Evolutionary conservation across 345 rosid species (phyloP), one percentile per base, ranked within the genome.

Genomic region (Linum trigynum): DNA sequence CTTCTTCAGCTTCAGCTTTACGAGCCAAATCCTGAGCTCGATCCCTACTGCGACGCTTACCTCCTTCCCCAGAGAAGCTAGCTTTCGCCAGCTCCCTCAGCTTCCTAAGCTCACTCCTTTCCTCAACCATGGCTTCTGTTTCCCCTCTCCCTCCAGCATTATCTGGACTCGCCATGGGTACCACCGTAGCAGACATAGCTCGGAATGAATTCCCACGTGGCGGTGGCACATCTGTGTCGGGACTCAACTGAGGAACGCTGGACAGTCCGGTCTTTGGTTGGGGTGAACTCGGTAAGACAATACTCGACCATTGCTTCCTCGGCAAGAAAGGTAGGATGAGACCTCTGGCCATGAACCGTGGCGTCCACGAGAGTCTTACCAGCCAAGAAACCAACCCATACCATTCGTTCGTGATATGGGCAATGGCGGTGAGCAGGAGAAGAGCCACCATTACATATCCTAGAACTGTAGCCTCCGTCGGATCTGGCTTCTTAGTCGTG

Each of bases 241-340:
- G 79, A 50, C 72, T 69, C 45, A 67, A 70, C 63, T 81, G 81
- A 50, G 63, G 73, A 57, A 69, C 66, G 15, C 74, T 8, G 80
- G 71, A 56, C 32, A 23, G 32, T 23, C 32, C 32, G 32, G 32
- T 23, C 32, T 78, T 67, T 4, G 71, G 73, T 63, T 59, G 71
- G 39, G 72, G 75, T 61, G 63, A 62, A 71, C 70, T 63, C 1
- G 74, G 75, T 10, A 73, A 39, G 35, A 75, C 45, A 14, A 75
- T 61, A 68, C 75, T 68, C 32, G 82, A 59, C 86, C 84, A 80
- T 38, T 72, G 70, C 63, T 64, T 74, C 50, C 70, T 74, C 37
- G 86, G 84, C 35, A 80, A 78, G 65, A 80, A 76, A 74, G 83
- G 84, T 62, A 80, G 56, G 55, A 83, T 69, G 50, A 83, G 74